Evolutionary conservation across 768 basidiomycete species (phyloP), one percentile per base, ranked within the genome.

Genomic region (Cytidiella melzeri): DNA sequence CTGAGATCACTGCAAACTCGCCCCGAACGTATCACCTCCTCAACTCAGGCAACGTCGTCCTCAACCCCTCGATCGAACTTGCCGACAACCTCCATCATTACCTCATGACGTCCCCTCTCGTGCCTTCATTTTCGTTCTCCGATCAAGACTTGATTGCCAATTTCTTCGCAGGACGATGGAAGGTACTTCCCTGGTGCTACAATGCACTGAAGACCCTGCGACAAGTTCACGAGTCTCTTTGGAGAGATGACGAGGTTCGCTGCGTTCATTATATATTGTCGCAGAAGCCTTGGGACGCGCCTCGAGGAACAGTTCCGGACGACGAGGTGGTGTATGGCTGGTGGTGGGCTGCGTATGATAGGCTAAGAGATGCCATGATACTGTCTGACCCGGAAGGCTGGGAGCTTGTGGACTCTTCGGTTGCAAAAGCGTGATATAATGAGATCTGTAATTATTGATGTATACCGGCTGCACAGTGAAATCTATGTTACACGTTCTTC

Each of bases 161-260:
- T 26, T 79, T 81, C 61, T 98, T 95, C 71, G 66, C 74, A 48
- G 86, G 84, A 15, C 81, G 66, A 62, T 93, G 90, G 88, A 75
- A 71, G 46, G 83, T 88, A 4, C 67, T 95, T 36, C 78, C 83
- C 1, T 96, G 88, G 81, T 81, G 81, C 53, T 94, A 92, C 66
- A 99, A 99, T 59, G 93, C 92, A 0, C 73, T 98, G 54, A 93
- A 92, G 69, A 88, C 93, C n/a, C 65, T 92, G 57, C 76, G 86
- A 40, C 60, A 72, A 26, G 73, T 83, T 34, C 96, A 99, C 66
- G 65, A 74, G 30, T 63, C 74, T 27, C 61, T 92, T 57, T 99
- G 95, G 95, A 69, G 77, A 39, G 92, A 96, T 61, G 80, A 83
- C 3, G 85, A 92, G 64, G 81, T 94, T 28, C 80, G 83, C 50